Base-by-base conservation (phyloP, 1,284 basidiomycete species). In the Heterobasidion irregulare region DNA sequence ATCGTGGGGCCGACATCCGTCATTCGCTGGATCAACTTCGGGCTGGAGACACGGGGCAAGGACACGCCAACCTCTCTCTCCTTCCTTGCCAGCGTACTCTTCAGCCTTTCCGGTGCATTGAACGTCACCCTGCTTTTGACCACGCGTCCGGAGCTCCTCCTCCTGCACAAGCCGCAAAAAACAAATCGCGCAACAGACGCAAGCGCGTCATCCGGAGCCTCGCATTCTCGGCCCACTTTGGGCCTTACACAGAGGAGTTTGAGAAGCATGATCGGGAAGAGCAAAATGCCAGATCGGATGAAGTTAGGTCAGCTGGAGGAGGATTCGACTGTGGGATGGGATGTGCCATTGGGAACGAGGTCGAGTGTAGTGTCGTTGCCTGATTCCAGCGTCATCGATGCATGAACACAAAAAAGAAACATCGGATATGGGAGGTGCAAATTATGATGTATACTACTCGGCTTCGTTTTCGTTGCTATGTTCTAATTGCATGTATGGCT, bases 71-170 rank as follows among this genome's bases (percentile, higher is more conserved):
- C 74, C 54, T 65, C 66, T 34, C 73, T 74, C 18, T 76, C 72
- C 0, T 68, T 75, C 12, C 70, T 78, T 55, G 68, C 53, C 46
- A 52, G 18, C 32, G 47, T 53, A 1, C 56, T 78, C 6, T 79
- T 75, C 59, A 70, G 72, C 4, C 72, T 71, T 15, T 79, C 76
- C 0, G 78, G 78, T 6, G 59, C 77, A 35, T 66, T 77, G 58
- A 80, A 81, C 58, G 70, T 75, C 16, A 60, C 76, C 41, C 66
- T 81, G 15, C 79, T 74, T 63, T 65, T 69, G 13, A 46, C 71
- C 15, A 79, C 77, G 7, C 70, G 78, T 2, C 76, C 72, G 8
- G 57, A 50, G 19, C 60, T 66, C 12, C 56, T 64, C 15, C 63
- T 64, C 38, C 47, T 57, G 38, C 10, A 41, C 38, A 41, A 12